Base-by-base conservation (phyloP, 768 basidiomycete genomes). In the Tulasnella sp. region DNA sequence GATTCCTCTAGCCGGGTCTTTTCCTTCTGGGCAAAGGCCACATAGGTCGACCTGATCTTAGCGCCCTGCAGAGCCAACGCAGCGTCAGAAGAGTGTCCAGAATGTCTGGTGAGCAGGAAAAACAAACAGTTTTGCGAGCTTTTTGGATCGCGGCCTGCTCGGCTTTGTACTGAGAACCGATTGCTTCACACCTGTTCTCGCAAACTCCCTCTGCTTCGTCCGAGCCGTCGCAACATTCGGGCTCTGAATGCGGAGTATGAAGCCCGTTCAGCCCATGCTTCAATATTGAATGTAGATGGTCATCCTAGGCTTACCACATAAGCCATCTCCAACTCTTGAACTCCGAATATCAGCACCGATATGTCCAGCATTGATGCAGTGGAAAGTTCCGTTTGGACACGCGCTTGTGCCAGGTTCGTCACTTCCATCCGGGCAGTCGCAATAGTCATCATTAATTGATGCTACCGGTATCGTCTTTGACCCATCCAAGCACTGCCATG, bases 371-470 rank as follows among this genome's bases (percentile, higher is more conserved):
- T 99, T 99, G 82, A 83, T 84, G 83, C 97, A 99, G 84, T 92
- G 93, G 87, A 97, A 98, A 39, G 83, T 85, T 32, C 87, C 88
- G 80, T 91, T 88, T 5, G 89, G 87, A 83, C 95, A 98, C 40
- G 96, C 95, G 77, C 92, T 89, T 32, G 95, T 96, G 73, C 94
- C 94, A 83, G 96, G 96, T 83, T 98, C 96, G 80, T 98, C 96
- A 80, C 93, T 95, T n/a, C 95, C 95, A 82, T 98, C 96, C 40
- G 87, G 87, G 82, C 96, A 98, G 85, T 98, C 96, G 82, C 96
- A 98, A 82, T 91, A 95, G 84, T 98, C 95, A 82, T 98, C 94
- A 83, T 98, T 98, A 35, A 98, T 91, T 26, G 92, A 90, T 44
- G 86, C 84, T 91, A 91, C 95, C 2, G 91, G 85, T 80, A 98